Conservation (phyloP, 2,329 filamentous ascomycete genomes). For the Camillea tinctor region DNA sequence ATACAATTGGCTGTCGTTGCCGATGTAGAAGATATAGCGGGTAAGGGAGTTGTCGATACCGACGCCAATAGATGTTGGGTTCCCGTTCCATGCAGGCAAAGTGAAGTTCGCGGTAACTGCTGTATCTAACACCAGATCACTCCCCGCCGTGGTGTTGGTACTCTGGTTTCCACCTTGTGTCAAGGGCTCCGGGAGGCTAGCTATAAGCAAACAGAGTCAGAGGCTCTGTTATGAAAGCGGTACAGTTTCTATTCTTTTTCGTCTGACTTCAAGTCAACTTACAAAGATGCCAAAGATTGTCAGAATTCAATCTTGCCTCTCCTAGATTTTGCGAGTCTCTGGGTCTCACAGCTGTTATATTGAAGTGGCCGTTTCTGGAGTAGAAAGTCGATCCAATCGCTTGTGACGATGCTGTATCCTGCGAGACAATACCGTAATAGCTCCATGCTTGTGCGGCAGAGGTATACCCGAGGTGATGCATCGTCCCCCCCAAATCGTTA, state of each 20-base stretch:
- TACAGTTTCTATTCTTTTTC: neutral
- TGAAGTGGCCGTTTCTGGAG: slow-evolving; percentile 15
- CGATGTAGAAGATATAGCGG: slow-evolving; percentile 38
- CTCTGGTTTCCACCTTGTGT: slow-evolving; percentile 16
- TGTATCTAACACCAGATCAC: slow-evolving; percentile 17
- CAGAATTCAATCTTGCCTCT: slow-evolving; percentile 27
- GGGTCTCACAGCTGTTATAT: slow-evolving; percentile 36
- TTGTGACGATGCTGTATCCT: slow-evolving; percentile 27
- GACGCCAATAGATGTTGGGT: slow-evolving; percentile 27
- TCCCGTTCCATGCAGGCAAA: slow-evolving; percentile 34
- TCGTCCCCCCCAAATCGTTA: slow-evolving; percentile 32
- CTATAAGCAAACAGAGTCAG: slow-evolving; percentile 17
- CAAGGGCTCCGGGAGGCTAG: slow-evolving; percentile 34
- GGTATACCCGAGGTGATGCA: slow-evolving; percentile 36
- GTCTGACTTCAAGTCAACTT: slow-evolving; percentile 8
- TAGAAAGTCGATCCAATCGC: slow-evolving; percentile 32
- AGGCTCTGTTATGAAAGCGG: neutral
- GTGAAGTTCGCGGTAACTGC: slow-evolving; percentile 22
- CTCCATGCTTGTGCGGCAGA: slow-evolving; percentile 26
- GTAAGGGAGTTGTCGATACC: slow-evolving; percentile 28
- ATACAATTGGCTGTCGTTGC: slow-evolving; percentile 36
- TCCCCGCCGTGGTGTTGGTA: slow-evolving; percentile 27
- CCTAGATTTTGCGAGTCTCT: slow-evolving; percentile 34
- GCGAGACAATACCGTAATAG: slow-evolving; percentile 33
- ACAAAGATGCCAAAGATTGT: slow-evolving; percentile 36